These are phyloP conservation scores for Sapria himalayana DNA, from an alignment of 345 rosid species.

Conservation along the genomic window DNA sequence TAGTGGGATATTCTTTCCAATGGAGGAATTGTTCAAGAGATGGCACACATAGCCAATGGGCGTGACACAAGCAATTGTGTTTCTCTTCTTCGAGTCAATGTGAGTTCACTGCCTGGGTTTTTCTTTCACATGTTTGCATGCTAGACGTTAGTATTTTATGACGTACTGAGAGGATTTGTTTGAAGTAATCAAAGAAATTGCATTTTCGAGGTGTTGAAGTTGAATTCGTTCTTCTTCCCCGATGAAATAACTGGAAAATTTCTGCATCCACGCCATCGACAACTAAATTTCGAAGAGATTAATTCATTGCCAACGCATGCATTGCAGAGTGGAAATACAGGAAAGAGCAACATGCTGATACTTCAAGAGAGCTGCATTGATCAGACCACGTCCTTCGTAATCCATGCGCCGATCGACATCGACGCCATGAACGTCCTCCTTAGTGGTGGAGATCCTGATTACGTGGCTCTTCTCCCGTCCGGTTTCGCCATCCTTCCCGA, in stretches of 20 bases:
- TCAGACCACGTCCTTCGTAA: slow-evolving; percentile 74
- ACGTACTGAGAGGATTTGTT: too few relatives aligned
- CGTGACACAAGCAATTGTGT: slow-evolving; percentile 74
- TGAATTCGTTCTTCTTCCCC: too few relatives aligned
- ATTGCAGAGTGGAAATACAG: slow-evolving; percentile 63
- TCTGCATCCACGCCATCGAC: too few relatives aligned
- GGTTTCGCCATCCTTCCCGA: slow-evolving; percentile 95
- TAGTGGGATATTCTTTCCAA: slow-evolving; percentile 99
- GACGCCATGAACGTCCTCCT: slow-evolving; percentile 72
- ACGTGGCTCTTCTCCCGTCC: slow-evolving; percentile 83
- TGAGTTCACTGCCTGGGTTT: too few relatives aligned
- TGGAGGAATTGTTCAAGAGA: slow-evolving; percentile 83
- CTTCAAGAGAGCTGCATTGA: slow-evolving; percentile 89
- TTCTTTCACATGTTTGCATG: too few relatives aligned
- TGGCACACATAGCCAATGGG: slow-evolving; percentile 98
- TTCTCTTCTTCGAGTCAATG: slow-evolving; percentile 75
- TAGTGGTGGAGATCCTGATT: slow-evolving; percentile 87
- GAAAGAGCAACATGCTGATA: slow-evolving; percentile 94
- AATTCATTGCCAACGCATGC: too few relatives aligned
- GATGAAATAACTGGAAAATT: too few relatives aligned
- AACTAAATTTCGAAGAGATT: too few relatives aligned
- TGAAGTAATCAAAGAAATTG: too few relatives aligned
- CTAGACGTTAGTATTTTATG: too few relatives aligned
- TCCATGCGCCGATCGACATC: slow-evolving; percentile 84
- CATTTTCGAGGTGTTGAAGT: too few relatives aligned